Conservation (phyloP, 2,329 filamentous ascomycete species). For the Neospermospora avenae region DNA sequence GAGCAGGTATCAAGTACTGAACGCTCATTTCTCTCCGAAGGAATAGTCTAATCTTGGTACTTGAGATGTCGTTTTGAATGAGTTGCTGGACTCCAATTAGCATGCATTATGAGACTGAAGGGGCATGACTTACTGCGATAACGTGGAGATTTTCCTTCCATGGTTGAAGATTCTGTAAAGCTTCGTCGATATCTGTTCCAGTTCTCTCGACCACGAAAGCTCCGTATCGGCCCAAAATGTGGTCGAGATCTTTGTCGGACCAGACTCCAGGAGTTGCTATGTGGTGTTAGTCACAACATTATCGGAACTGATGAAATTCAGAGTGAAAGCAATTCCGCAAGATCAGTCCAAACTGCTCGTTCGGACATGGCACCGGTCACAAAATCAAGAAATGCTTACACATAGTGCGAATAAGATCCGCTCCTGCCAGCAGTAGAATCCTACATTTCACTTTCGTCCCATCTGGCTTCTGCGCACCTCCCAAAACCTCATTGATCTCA, state of each 20-base stretch:
- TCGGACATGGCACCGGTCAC: too few relatives aligned
- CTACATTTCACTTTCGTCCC: conserved; percentile 62
- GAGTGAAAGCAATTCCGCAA: conserved; percentile 31
- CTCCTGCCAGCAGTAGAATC: conserved; percentile 79
- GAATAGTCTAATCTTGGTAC: conserved; percentile 78
- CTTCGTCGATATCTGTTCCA: conserved; percentile 85
- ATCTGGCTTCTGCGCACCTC: conserved; percentile 67
- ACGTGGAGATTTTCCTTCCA: conserved; percentile 70
- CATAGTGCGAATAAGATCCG: conserved; percentile 72
- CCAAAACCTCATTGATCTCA: conserved; percentile 77
- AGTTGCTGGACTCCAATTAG: neutral
- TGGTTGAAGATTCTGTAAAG: conserved; percentile 73
- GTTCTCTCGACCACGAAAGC: conserved; percentile 84
- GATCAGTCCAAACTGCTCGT: conserved; percentile 39
- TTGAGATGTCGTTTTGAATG: conserved; percentile 82
- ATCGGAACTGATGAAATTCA: neutral
- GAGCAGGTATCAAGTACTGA: conserved; percentile 69
- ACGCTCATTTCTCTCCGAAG: conserved; percentile 78
- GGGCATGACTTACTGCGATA: neutral
- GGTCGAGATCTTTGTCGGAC: conserved; percentile 79
- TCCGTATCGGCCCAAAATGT: conserved; percentile 81
- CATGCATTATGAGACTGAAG: neutral
- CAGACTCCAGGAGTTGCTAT: conserved; percentile 64
- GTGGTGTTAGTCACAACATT: neutral
- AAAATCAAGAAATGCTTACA: conserved; percentile 32